Percentiles rank a stretch among this genome's conserved stretches.
Evolutionary conservation across 2,329 filamentous ascomycete genomes (phyloP).

Genomic region (Hypoxylon sp.): DNA sequence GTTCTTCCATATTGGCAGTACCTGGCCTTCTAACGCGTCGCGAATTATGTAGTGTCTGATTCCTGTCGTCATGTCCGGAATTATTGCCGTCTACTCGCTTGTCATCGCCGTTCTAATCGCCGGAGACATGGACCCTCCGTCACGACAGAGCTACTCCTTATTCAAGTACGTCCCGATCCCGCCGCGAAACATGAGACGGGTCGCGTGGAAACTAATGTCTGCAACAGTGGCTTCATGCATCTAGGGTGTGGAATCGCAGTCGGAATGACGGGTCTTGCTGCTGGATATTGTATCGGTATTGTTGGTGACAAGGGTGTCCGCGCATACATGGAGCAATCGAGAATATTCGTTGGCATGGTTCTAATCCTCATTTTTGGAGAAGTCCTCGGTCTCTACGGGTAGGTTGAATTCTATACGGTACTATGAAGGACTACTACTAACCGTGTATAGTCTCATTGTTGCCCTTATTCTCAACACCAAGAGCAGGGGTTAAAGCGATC

Average conservation of each 20-base stretch:
- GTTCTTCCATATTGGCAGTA: background rate
- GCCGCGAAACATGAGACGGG: background rate
- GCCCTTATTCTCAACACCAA: conserved; percentile 94
- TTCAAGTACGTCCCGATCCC: conserved; percentile 73
- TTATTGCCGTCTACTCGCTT: conserved; percentile 97
- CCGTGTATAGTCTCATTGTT: conserved; percentile 80
- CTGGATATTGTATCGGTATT: conserved; percentile 95
- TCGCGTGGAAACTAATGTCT: conserved; percentile 38
- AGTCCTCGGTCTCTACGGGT: conserved; percentile 97
- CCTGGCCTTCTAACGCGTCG: conserved; percentile 33
- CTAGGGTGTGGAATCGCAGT: conserved; percentile 91
- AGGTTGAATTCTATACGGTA: conserved; percentile 52
- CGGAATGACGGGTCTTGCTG: conserved; percentile 90
- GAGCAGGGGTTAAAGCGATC: conserved; percentile 69
- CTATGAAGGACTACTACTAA: conserved; percentile 46
- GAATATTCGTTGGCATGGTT: conserved; percentile 98
- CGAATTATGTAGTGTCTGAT: conserved; percentile 74
- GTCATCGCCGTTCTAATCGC: conserved; percentile 97
- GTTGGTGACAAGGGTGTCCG: conserved; percentile 95
- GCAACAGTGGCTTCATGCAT: conserved; percentile 86
- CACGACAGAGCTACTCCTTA: conserved; percentile 78
- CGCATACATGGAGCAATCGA: conserved; percentile 94
- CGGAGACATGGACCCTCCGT: conserved; percentile 83
- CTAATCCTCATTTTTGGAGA: conserved; percentile 98
- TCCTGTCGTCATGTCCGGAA: conserved; percentile 97